Conservation (phyloP, 805 yeast species). For the Candida verbasci region DNA sequence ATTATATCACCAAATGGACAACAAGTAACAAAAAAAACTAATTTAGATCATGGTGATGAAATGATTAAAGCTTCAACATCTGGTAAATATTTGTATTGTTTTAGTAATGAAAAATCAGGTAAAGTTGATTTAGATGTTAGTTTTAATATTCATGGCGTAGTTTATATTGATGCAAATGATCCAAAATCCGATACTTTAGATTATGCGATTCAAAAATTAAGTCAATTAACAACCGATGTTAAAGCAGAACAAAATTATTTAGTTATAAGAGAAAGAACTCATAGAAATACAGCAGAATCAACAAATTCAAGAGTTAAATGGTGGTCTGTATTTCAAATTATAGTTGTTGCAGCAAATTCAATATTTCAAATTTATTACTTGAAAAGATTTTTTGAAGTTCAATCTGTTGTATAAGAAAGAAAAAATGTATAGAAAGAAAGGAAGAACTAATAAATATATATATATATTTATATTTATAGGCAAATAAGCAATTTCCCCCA, state of each 20-base stretch:
- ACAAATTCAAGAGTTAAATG: slow-evolving; percentile 95
- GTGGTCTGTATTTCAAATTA: slow-evolving; percentile 92
- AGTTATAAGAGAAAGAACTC: slow-evolving; percentile 94
- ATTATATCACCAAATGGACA: slow-evolving; percentile 41
- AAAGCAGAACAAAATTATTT: slow-evolving; percentile 91
- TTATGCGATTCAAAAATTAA: slow-evolving; percentile 70
- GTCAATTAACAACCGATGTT: slow-evolving; percentile 76
- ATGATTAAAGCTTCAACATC: slow-evolving; percentile 56
- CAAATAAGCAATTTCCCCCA: not conserved
- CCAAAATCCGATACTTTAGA: slow-evolving; percentile 78
- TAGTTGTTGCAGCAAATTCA: slow-evolving; percentile 82
- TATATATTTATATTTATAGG: no score
- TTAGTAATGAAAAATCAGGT: slow-evolving; percentile 77
- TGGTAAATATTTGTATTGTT: slow-evolving; percentile 86
- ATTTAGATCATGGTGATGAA: slow-evolving; percentile 77
- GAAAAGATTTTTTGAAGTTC: slow-evolving; percentile 93
- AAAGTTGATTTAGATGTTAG: slow-evolving; percentile 83
- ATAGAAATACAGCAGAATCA: slow-evolving; percentile 97
- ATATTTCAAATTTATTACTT: slow-evolving; percentile 91
- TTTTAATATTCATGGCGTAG: slow-evolving; percentile 90
- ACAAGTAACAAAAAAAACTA: slow-evolving; percentile 45
- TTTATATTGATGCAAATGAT: slow-evolving; percentile 76
- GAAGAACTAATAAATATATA: no score
- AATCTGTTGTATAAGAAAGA: slow-evolving; percentile 66
- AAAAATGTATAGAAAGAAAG: no score